Evolutionary conservation across 495 filamentous ascomycete species (phyloP), one percentile per base, ranked within the genome.

Genomic region (Melanomma pulvis-pyrius): DNA sequence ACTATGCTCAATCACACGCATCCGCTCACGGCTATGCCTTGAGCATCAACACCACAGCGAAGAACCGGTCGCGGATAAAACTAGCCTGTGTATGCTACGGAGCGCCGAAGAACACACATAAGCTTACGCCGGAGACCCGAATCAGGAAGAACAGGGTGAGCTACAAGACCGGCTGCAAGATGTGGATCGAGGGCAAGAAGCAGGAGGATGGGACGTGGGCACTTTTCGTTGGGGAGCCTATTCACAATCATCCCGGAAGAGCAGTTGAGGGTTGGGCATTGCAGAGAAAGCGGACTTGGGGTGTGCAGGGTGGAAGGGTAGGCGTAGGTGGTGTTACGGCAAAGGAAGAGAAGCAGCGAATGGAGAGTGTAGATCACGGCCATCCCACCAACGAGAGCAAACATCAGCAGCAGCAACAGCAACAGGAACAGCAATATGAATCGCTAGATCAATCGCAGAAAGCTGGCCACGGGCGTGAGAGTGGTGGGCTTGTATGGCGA

Each of bases 41-140:
- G 32, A 56, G 52, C 51, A 73, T 73, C 54, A 73, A 73, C 55
- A 73, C 68, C 8, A 69, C 67, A 0, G 61, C 63, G 21, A 68
- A 68, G 44, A 71, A 68, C 44, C 59, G 65, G 17, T 59, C 61
- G 1, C 59, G 68, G 2, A 66, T 71, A 39, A 73, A 71, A 53
- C 54, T 73, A 3, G 68, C 68, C 7, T 73, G 71, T 41, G 68
- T 71, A 17, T 71, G 71, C 68, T 70, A 73, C 41, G 71, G 71
- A 17, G 24, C 25, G 36, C 69, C 71, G 19, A 73, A 71, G 54
- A 73, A 73, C 46, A 73, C 67, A 28, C 71, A 71, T 24, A 69
- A 71, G 47, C 71, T 73, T 11, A 71, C 71, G 17, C 60, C 68
- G 1, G 71, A 68, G 57, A 73, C 71, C 25, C 57, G 71, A 22